phyloP scores from a whole-genome alignment of 345 rosid species.

The Cardamine occulta region DNA sequence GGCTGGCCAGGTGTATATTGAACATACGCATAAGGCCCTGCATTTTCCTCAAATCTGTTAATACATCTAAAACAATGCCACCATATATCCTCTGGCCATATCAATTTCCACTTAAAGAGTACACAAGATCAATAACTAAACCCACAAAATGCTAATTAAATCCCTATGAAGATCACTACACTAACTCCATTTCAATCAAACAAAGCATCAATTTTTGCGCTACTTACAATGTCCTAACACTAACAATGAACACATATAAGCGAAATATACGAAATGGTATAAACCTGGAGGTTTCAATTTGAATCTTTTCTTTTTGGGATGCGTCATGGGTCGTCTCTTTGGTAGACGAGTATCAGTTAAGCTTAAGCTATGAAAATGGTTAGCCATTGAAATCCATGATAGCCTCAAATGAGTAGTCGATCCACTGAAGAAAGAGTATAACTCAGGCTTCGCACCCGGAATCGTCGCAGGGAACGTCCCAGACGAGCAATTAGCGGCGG shows the following conservation, averaged over 20 bases:
- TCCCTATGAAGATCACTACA: neutral
- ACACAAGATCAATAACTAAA: constrained; percentile 22
- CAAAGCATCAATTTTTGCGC: constrained; percentile 17
- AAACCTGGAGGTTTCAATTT: constrained; percentile 78
- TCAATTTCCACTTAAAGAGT: neutral
- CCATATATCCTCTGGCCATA: neutral
- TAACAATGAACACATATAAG: neutral
- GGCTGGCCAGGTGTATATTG: constrained; percentile 76
- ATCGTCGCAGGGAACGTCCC: constrained; percentile 35
- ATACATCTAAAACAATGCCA: constrained; percentile 8
- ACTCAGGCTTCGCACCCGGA: constrained; percentile 32
- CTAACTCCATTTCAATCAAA: neutral
- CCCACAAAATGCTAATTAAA: neutral
- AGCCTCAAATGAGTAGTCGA: constrained; percentile 29
- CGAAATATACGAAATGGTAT: constrained; percentile 14
- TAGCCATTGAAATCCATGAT: constrained; percentile 51
- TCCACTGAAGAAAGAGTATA: constrained; percentile 33
- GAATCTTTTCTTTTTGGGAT: constrained; percentile 75
- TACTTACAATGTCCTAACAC: neutral
- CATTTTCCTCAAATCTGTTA: constrained; percentile 34
- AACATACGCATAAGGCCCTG: constrained; percentile 90
- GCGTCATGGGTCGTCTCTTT: constrained; percentile 76
- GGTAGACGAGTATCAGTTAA: constrained; percentile 72
- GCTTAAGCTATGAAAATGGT: constrained; percentile 57
- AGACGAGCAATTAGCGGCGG: constrained; percentile 34